These are phyloP conservation scores for Leishmania guyanensis DNA, from an alignment of 208 protist genomes.

Conservation along the genomic window DNA sequence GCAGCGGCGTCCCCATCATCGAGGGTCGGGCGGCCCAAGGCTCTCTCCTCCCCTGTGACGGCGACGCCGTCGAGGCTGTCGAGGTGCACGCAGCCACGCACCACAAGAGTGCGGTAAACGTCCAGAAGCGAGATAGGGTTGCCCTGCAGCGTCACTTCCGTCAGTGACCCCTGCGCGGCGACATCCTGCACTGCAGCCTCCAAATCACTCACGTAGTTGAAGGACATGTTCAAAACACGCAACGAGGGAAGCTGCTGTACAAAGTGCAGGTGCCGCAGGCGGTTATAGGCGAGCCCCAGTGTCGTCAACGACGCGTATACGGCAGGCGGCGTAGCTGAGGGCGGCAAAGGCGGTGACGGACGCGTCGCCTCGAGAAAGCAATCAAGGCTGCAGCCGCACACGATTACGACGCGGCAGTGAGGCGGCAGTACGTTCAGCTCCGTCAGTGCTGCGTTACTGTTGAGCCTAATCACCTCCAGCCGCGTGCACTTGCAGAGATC, in stretches of 20 bases:
- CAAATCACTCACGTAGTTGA: slow-evolving; percentile 62
- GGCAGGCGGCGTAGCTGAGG: not conserved
- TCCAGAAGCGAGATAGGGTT: slow-evolving; percentile 75
- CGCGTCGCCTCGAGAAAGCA: slow-evolving; percentile 16
- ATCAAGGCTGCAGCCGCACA: slow-evolving; percentile 51
- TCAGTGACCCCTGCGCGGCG: slow-evolving; percentile 41
- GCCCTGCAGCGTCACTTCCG: slow-evolving; percentile 65
- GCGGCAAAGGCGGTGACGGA: not conserved
- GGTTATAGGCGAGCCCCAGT: slow-evolving; percentile 73
- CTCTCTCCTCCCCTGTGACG: slow-evolving; percentile 45
- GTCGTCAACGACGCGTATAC: slow-evolving; percentile 37
- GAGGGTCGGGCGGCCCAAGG: slow-evolving; percentile 8
- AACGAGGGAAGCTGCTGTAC: slow-evolving; percentile 51
- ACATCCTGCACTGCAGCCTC: slow-evolving; percentile 37
- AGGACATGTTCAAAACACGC: slow-evolving; percentile 65
- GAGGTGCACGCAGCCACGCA: slow-evolving; percentile 49
- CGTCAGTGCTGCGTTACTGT: slow-evolving; percentile 52
- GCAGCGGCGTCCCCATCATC: not conserved
- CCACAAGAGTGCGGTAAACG: slow-evolving; percentile 53
- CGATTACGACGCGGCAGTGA: slow-evolving; percentile 45
- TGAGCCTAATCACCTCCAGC: slow-evolving; percentile 55
- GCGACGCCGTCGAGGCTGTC: slow-evolving; percentile 59
- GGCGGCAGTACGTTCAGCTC: slow-evolving; percentile 62
- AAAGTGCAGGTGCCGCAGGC: slow-evolving; percentile 48
- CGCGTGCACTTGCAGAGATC: slow-evolving; percentile 52